A percentile compares a stretch with the other conserved stretches of the same genome.
Evolutionary conservation across 73 alveolate species (phyloP).

Genomic region (Tetrahymena elliotti): DNA sequence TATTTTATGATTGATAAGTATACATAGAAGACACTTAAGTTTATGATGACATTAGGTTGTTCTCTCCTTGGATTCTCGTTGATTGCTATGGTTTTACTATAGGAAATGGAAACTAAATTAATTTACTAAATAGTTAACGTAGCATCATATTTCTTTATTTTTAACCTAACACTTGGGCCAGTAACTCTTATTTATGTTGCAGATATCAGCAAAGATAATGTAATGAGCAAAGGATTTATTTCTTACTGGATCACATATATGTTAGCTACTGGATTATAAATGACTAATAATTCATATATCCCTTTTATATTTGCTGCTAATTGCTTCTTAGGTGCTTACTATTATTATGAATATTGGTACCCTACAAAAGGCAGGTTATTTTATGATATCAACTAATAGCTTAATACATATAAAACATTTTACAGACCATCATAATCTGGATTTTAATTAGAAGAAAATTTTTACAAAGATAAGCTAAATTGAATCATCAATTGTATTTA

Average conservation of each 20-base stretch:
- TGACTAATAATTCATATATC: not conserved
- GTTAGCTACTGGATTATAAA: not conserved
- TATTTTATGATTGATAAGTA: not conserved
- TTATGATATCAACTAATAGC: not conserved
- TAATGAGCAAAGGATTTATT: not conserved
- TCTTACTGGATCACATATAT: not conserved
- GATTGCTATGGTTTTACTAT: not conserved
- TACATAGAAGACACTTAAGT: not conserved
- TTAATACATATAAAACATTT: not conserved
- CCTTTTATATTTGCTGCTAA: not conserved
- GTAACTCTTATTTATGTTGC: not conserved
- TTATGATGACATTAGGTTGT: not conserved
- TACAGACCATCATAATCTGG: not conserved
- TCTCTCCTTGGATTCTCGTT: not conserved
- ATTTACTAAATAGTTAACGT: not conserved
- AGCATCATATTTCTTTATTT: not conserved
- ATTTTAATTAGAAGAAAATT: not conserved
- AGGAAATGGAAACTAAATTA: not conserved
- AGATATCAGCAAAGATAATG: not conserved
- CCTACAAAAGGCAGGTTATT: not conserved
- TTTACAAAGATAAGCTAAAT: not conserved
- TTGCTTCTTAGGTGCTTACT: not conserved
- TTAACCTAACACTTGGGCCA: not conserved
- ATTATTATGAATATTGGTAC: not conserved
- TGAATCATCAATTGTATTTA: not conserved